These are phyloP conservation scores for Penicillium silybi DNA, from an alignment of 495 filamentous ascomycete genomes.

Conservation along the genomic window DNA sequence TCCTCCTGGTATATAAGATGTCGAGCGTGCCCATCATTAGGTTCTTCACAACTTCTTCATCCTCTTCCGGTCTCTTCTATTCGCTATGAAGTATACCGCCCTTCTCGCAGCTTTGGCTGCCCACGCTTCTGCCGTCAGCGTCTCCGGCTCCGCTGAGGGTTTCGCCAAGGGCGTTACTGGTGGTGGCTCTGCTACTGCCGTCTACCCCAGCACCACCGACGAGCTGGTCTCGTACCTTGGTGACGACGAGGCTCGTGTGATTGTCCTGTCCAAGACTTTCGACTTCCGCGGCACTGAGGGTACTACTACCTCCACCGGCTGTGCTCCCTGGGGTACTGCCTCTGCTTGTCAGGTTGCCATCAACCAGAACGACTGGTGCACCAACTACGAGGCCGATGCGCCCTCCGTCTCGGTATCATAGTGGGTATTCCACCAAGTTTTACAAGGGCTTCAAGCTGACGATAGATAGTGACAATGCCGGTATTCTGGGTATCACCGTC, in stretches of 20 bases:
- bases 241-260: constrained; percentile 33
- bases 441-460: neutral
- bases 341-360: constrained; percentile 50
- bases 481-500: constrained; percentile 41
- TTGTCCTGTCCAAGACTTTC: constrained; percentile 38
- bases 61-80: neutral
- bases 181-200: constrained; percentile 34
- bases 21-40: neutral
- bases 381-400: constrained; percentile 35
- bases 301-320: constrained; percentile 39
- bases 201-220: constrained; percentile 35
- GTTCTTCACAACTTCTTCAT: neutral
- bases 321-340: constrained; percentile 43
- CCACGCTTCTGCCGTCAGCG: constrained; percentile 27
- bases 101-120: constrained; percentile 21
- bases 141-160: constrained; percentile 38
- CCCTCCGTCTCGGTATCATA: constrained; percentile 39
- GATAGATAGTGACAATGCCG: constrained; percentile 34
- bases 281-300: constrained; percentile 45
- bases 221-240: constrained; percentile 44
- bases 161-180: constrained; percentile 41
- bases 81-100: constrained; percentile 18
- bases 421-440: constrained; percentile 2
- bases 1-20: neutral
- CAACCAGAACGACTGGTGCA: constrained; percentile 48